phyloP scores from a whole-genome alignment of 768 basidiomycete genomes.

The Suillus subalutaceus region DNA sequence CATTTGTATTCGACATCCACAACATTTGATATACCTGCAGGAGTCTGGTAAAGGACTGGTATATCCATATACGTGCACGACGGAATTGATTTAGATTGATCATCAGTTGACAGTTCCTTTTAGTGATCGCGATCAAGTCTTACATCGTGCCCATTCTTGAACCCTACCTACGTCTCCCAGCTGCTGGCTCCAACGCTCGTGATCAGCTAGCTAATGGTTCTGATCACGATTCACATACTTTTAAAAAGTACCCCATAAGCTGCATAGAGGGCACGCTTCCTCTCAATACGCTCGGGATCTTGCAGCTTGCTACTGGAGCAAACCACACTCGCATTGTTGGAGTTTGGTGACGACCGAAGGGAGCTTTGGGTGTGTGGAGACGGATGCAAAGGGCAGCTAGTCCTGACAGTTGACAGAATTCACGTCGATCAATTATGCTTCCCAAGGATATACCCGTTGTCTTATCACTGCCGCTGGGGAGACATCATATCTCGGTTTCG shows the following conservation, averaged over 20 bases:
- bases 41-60: no score
- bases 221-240: constrained; percentile 42
- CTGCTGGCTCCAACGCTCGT: constrained; percentile 52
- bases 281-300: constrained; percentile 32
- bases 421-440: constrained; percentile 40
- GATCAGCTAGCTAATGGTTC: constrained; percentile 49
- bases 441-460: no score
- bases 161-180: constrained; percentile 29
- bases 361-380: constrained; percentile 81
- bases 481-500: no score
- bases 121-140: no score
- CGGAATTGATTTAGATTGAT: no score
- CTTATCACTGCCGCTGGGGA: no score
- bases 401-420: constrained; percentile 40
- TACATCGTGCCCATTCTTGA: no score
- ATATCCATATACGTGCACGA: no score
- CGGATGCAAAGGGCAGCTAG: constrained; percentile 72
- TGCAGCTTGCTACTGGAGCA: constrained; percentile 67
- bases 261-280: constrained; percentile 28
- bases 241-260: constrained; percentile 39
- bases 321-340: constrained; percentile 75
- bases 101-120: no score
- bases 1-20: no score
- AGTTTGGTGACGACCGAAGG: constrained; percentile 28
- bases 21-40: no score